Conservation (phyloP, 2,329 filamentous ascomycete genomes). For the Aspergillus versicolor region DNA sequence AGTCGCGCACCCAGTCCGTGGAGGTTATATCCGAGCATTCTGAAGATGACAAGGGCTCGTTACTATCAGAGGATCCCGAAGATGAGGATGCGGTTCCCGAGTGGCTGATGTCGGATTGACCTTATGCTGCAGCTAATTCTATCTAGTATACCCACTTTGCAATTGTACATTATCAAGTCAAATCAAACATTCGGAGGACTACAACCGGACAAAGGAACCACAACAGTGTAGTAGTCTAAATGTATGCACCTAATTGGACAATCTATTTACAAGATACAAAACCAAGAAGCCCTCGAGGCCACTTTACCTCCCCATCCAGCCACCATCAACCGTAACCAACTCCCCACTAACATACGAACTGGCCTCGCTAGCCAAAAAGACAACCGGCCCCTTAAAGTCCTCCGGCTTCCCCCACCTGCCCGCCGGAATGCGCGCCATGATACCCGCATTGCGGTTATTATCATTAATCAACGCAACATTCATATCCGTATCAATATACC, state of each 20-base stretch:
- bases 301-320: conserved; percentile 81
- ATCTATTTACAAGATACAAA: neutral
- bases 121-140: neutral
- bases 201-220: neutral
- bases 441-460: conserved; percentile 66
- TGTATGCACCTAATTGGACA: neutral
- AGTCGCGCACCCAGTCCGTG: conserved; percentile 13
- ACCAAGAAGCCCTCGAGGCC: too few relatives aligned
- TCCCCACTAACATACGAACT: conserved; percentile 81
- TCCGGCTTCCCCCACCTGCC: conserved; percentile 80
- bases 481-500: conserved; percentile 91
- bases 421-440: conserved; percentile 77
- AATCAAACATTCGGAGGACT: too few relatives aligned
- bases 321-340: conserved; percentile 79
- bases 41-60: conserved; percentile 47
- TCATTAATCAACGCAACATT: conserved; percentile 79
- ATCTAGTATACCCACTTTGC: too few relatives aligned
- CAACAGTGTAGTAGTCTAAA: neutral
- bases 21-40: conserved; percentile 23
- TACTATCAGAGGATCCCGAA: conserved; percentile 62
- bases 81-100: conserved; percentile 66
- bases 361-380: conserved; percentile 74
- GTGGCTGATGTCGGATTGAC: conserved; percentile 52
- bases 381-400: conserved; percentile 80
- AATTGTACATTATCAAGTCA: too few relatives aligned